These are phyloP conservation scores for Phytophthora palmivora DNA, from an alignment of 352 stramenopile species.

Conservation along the genomic window DNA sequence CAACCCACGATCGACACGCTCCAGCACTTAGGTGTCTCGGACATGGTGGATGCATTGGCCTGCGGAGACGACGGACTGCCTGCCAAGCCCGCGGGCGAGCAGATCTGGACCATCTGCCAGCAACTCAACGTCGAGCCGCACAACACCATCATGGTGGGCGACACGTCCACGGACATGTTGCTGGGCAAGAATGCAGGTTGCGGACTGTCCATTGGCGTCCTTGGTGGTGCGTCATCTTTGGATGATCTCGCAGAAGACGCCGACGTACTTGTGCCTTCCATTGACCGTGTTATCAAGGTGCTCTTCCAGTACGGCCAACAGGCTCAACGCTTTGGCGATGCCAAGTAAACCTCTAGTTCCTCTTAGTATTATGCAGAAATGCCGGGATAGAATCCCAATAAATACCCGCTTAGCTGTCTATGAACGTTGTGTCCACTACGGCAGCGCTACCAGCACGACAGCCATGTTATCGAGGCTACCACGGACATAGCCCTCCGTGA, in stretches of 20 bases:
- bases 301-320: slow-evolving; percentile 89
- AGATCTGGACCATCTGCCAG: slow-evolving; percentile 85
- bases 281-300: slow-evolving; percentile 80
- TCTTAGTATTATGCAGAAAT: slow-evolving; percentile 22
- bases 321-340: slow-evolving; percentile 63
- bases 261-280: slow-evolving; percentile 83
- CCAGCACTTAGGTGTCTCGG: slow-evolving; percentile 69
- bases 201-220: slow-evolving; percentile 78
- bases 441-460: slow-evolving; percentile 60
- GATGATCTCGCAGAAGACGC: slow-evolving; percentile 85
- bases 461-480: slow-evolving; percentile 96
- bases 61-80: slow-evolving; percentile 87
- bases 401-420: slow-evolving; percentile 29
- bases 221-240: slow-evolving; percentile 80
- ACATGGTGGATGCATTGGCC: slow-evolving; percentile 80
- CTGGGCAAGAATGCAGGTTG: slow-evolving; percentile 81
- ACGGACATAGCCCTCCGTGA: slow-evolving; percentile 93
- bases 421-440: slow-evolving; percentile 5
- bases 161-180: slow-evolving; percentile 88
- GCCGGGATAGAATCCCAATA: slow-evolving; percentile 24
- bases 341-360: slow-evolving; percentile 17
- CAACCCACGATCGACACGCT: slow-evolving; percentile 82
- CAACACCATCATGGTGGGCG: slow-evolving; percentile 91
- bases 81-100: slow-evolving; percentile 82
- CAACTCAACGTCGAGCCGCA: slow-evolving; percentile 60